Percentiles rank a stretch among this genome's conserved stretches.
These are phyloP conservation scores for Cryoendolithus antarcticus DNA, from an alignment of 2,329 filamentous ascomycete species.

Conservation along the genomic window DNA sequence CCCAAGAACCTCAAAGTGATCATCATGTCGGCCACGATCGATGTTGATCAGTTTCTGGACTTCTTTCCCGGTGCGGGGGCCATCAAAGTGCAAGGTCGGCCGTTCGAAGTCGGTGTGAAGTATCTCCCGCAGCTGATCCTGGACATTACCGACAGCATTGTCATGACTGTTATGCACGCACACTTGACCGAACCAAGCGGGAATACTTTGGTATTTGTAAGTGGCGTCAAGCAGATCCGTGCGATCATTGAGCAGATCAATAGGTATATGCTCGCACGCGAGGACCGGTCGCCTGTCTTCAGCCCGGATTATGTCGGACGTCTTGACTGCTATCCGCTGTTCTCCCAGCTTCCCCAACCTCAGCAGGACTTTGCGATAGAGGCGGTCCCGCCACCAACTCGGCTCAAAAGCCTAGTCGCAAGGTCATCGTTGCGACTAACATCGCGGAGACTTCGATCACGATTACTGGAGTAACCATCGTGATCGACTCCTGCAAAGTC, in stretches of 20 bases:
- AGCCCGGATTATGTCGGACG: conserved; percentile 88
- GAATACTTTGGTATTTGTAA: conserved; percentile 88
- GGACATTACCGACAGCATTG: conserved; percentile 91
- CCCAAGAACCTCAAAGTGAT: conserved; percentile 96
- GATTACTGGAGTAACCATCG: conserved; percentile 97
- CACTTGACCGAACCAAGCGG: conserved; percentile 87
- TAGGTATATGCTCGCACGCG: no score
- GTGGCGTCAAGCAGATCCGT: conserved; percentile 98
- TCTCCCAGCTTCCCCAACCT: conserved; percentile 80
- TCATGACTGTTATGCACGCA: conserved; percentile 91
- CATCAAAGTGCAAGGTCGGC: conserved; percentile 86
- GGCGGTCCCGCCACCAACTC: no score
- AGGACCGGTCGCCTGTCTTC: no score
- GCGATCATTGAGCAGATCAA: no score
- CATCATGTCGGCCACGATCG: conserved; percentile 96
- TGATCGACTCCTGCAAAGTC: conserved; percentile 97
- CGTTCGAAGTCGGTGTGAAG: conserved; percentile 94
- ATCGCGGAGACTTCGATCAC: conserved; percentile 97
- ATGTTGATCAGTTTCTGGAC: conserved; percentile 93
- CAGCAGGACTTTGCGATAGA: no score
- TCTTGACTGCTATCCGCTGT: conserved; percentile 80
- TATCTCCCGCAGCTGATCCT: conserved; percentile 93
- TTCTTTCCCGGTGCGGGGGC: conserved; percentile 95
- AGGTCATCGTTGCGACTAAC: conserved; percentile 89
- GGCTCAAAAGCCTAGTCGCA: conserved; percentile 78